These are phyloP conservation scores for Chimonanthus praecox DNA, from an alignment of 164 flowering plant genomes.

Conservation along the genomic window DNA sequence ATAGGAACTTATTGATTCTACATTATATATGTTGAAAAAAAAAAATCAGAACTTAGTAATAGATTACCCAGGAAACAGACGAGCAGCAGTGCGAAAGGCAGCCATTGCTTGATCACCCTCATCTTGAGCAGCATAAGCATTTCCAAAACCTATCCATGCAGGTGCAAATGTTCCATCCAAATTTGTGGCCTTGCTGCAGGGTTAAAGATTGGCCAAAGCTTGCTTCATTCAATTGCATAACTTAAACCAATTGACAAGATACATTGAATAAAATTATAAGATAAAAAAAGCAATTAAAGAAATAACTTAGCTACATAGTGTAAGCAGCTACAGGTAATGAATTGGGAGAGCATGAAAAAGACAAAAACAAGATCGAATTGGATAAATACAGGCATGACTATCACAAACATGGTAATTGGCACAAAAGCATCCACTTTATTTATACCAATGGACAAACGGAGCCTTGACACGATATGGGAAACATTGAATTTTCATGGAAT, in stretches of 20 bases:
- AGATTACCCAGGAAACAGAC: conserved; percentile 91
- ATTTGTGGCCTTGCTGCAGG: conserved; percentile 78
- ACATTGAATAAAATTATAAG: not conserved
- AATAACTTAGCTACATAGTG: not conserved
- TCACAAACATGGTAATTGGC: not conserved
- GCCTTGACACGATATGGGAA: too few relatives aligned
- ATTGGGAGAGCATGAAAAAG: not conserved
- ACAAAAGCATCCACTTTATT: too few relatives aligned
- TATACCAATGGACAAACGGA: too few relatives aligned
- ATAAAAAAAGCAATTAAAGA: not conserved
- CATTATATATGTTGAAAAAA: not conserved
- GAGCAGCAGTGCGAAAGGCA: conserved; percentile 90
- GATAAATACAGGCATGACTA: not conserved
- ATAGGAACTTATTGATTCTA: not conserved
- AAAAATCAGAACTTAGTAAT: too few relatives aligned
- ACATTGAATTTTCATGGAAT: too few relatives aligned
- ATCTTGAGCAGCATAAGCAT: conserved; percentile 92
- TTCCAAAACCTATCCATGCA: conserved; percentile 91
- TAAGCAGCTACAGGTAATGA: not conserved
- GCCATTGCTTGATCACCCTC: conserved; percentile 99
- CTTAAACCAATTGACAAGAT: conserved; percentile 1
- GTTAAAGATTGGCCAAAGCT: conserved; percentile 4
- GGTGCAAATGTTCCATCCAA: conserved; percentile 85
- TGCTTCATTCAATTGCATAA: not conserved
- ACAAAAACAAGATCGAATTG: not conserved